Base-by-base conservation (phyloP, 2,329 filamentous ascomycete species). In the Pyricularia pennisetigena region DNA sequence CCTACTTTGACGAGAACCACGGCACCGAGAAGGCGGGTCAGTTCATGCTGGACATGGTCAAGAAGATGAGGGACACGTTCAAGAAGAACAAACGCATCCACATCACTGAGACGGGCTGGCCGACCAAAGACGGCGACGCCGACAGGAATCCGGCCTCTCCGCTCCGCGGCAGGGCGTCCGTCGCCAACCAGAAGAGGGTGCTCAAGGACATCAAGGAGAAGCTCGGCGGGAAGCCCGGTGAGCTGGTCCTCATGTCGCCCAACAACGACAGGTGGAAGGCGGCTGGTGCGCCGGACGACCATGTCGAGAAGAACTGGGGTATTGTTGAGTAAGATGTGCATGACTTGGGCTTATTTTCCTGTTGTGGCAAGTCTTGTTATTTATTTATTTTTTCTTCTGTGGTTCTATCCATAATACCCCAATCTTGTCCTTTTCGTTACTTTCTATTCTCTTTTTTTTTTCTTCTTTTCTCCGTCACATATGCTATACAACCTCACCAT, bases 41-140 rank as follows among this genome's bases (percentile, higher is more conserved):
- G 0, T 97, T 92, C 77, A 85, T 93, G 57, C 77, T 81, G 57
- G 74, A 80, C 69, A 69, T 74, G 32, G 29, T 66, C 26, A 20
- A 28, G 20, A 28, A 41, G 24, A 57, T 57, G 26, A 26, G 28
- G 6, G 54, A 59, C 26, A 49, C 30, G 4, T 23, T 54, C 5
- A 57, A 57, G 26, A 57, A 23, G 20, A 75, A 72, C 71, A 90
- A 92, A 78, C 82, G 83, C 64, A 83, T 91, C 35, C 82, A 94
- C 54, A 88, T 96, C 72, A 93, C 91, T 1, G 93, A 97, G 81
- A 89, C 90, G 3, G 93, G 93, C 66, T 97, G 93, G 93, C 93
- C 93, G 61, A 88, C 86, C 76, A 77, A 86, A 72, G 93, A 93
- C 23, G 63, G 32, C 63, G 24, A 28, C 10, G 24, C 24, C 23